A percentile compares a stretch with the other conserved stretches of the same genome.
phyloP scores from a whole-genome alignment of 2,329 filamentous ascomycete genomes.

The Exophiala dermatitidis region DNA sequence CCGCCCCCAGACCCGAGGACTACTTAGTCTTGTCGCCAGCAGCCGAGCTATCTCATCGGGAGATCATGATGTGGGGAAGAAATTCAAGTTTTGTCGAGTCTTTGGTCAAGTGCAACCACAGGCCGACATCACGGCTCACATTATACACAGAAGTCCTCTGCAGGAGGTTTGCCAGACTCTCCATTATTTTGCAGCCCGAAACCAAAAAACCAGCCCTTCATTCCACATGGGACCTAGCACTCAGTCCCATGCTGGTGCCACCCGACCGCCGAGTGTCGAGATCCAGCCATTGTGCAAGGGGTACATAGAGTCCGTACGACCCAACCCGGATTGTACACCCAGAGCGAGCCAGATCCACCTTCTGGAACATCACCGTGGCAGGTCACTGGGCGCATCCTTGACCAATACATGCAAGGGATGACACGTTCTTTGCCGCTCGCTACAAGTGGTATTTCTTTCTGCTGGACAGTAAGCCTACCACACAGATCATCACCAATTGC shows the following conservation, averaged over 20 bases:
- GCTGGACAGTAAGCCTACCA: background rate
- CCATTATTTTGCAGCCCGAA: background rate
- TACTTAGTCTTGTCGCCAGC: background rate
- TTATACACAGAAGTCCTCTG: background rate
- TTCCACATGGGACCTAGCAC: background rate
- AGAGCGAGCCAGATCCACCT: background rate
- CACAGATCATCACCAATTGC: background rate
- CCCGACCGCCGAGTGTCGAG: background rate
- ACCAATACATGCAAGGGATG: background rate
- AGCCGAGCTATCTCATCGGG: background rate
- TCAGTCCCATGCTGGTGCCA: background rate
- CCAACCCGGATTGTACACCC: background rate
- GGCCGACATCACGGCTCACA: background rate
- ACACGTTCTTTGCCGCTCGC: background rate
- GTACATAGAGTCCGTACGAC: background rate
- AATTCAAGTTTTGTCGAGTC: background rate
- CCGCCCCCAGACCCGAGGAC: slow-evolving; percentile 7
- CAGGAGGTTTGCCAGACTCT: background rate
- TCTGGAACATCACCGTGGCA: background rate
- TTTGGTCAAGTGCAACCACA: background rate
- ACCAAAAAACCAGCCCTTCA: background rate
- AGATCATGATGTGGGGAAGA: background rate
- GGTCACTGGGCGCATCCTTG: background rate
- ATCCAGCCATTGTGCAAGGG: background rate
- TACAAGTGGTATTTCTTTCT: background rate